Percentiles rank a stretch among this genome's conserved stretches.
Evolutionary conservation across 805 yeast genomes (phyloP).

Genomic region (Maudiozyma saulgeensis): DNA sequence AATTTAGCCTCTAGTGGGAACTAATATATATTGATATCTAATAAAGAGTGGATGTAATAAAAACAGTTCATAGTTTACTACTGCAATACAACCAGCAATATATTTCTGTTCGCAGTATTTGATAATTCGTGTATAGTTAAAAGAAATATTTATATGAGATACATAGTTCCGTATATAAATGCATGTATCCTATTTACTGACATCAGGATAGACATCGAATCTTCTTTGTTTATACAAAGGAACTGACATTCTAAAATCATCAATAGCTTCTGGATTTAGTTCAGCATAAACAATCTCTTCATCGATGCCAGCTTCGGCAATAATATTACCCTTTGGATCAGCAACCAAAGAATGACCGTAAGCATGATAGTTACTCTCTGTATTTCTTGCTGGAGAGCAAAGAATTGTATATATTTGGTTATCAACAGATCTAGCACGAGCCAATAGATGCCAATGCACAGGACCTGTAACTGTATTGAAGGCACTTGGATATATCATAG

Average conservation of each 20-base stretch:
- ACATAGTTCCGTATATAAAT: too few species aligned
- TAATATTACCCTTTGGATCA: slow-evolving; percentile 50
- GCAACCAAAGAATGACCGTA: slow-evolving; percentile 60
- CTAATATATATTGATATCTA: too few species aligned
- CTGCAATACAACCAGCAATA: too few species aligned
- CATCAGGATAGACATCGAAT: slow-evolving; percentile 43
- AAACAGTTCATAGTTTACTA: too few species aligned
- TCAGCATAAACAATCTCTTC: slow-evolving; percentile 72
- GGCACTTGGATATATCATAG: slow-evolving; percentile 77
- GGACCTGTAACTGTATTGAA: slow-evolving; percentile 82
- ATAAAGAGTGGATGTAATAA: too few species aligned
- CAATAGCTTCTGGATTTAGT: slow-evolving; percentile 52
- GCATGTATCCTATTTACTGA: slow-evolving; percentile 11
- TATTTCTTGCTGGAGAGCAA: slow-evolving; percentile 85
- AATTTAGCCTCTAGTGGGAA: too few species aligned
- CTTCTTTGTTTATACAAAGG: slow-evolving; percentile 66
- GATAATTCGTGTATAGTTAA: too few species aligned
- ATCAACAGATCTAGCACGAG: slow-evolving; percentile 65
- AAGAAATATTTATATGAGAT: too few species aligned
- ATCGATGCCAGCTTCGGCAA: slow-evolving; percentile 67
- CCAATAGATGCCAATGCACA: slow-evolving; percentile 70
- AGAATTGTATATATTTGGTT: slow-evolving; percentile 63
- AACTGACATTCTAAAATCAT: slow-evolving; percentile 50
- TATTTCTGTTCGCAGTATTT: too few species aligned
- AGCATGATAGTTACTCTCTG: slow-evolving; percentile 47